phyloP scores from a whole-genome alignment of 2,329 filamentous ascomycete species.

The Bipolaris cookei region DNA sequence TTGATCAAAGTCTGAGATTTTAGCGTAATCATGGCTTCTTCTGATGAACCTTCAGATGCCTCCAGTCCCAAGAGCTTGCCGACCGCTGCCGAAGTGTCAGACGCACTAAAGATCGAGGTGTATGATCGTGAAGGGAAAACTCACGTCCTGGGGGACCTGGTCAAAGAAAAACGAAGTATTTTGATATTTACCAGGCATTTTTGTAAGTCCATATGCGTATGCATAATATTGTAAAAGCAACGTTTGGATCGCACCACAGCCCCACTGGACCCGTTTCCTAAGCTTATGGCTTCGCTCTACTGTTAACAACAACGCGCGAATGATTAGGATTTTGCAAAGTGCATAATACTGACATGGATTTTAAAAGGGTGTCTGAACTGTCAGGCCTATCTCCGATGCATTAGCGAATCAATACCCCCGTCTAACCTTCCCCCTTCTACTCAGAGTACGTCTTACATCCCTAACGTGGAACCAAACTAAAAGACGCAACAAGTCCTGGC shows the following conservation, averaged over 20 bases:
- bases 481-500: constrained; percentile 21
- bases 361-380: constrained; percentile 34
- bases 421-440: constrained; percentile 25
- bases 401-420: constrained; percentile 29
- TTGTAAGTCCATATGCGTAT: constrained; percentile 18
- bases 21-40: background rate
- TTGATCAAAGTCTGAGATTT: background rate
- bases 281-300: background rate
- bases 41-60: background rate
- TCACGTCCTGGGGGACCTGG: constrained; percentile 20
- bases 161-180: constrained; percentile 21
- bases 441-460: constrained; percentile 22
- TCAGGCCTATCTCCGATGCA: constrained; percentile 29
- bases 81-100: constrained; percentile 19
- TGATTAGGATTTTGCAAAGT: background rate
- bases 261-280: background rate
- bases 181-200: constrained; percentile 34
- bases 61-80: constrained; percentile 1
- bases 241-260: background rate
- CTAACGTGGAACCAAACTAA: background rate
- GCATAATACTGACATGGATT: background rate
- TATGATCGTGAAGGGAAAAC: constrained; percentile 27
- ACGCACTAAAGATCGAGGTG: constrained; percentile 23
- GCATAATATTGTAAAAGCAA: background rate
- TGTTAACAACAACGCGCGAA: background rate